These are phyloP conservation scores for Phytopythium chamaehyphon DNA, from an alignment of 352 stramenopile species.

Conservation along the genomic window DNA sequence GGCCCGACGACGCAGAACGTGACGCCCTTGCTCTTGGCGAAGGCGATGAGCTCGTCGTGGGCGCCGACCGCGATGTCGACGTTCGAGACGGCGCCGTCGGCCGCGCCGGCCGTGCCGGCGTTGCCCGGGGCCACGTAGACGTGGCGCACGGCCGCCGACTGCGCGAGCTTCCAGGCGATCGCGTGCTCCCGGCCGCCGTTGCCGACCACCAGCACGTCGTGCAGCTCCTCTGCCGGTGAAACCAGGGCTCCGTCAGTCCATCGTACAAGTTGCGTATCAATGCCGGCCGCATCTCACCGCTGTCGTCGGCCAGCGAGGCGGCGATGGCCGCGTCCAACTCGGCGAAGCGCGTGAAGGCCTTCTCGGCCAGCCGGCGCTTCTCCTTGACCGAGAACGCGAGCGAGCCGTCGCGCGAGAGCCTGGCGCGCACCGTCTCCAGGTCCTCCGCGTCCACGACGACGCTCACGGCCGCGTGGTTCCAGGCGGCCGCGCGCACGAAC, in stretches of 20 bases:
- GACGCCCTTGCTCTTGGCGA: constrained; percentile 86
- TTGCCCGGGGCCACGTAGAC: constrained; percentile 92
- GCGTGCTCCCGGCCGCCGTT: constrained; percentile 92
- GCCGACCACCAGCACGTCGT: constrained; percentile 91
- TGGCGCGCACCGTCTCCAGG: constrained; percentile 39
- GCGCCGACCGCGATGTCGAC: constrained; percentile 57
- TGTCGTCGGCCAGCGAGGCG: constrained; percentile 40
- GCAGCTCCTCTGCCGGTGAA: constrained; percentile 36
- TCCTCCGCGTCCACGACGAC: constrained; percentile 73
- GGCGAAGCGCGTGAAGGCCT: constrained; percentile 77
- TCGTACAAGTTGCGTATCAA: neutral
- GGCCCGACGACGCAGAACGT: constrained; percentile 97
- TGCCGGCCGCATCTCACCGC: constrained; percentile 8
- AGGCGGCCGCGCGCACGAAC: constrained; percentile 80
- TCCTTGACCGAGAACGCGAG: constrained; percentile 72
- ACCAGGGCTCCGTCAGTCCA: neutral
- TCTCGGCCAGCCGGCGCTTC: constrained; percentile 64
- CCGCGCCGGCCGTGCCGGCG: constrained; percentile 64
- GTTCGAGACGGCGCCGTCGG: constrained; percentile 62
- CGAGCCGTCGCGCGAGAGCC: constrained; percentile 56
- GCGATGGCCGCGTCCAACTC: constrained; percentile 69
- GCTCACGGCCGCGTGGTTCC: constrained; percentile 86
- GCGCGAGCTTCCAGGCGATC: constrained; percentile 92
- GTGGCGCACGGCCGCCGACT: constrained; percentile 63
- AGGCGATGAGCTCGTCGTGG: constrained; percentile 71